A percentile compares a stretch with the other conserved stretches of the same genome.
phyloP scores from a whole-genome alignment of 106 monocot genomes.

The Dioscorea zingiberensis region DNA sequence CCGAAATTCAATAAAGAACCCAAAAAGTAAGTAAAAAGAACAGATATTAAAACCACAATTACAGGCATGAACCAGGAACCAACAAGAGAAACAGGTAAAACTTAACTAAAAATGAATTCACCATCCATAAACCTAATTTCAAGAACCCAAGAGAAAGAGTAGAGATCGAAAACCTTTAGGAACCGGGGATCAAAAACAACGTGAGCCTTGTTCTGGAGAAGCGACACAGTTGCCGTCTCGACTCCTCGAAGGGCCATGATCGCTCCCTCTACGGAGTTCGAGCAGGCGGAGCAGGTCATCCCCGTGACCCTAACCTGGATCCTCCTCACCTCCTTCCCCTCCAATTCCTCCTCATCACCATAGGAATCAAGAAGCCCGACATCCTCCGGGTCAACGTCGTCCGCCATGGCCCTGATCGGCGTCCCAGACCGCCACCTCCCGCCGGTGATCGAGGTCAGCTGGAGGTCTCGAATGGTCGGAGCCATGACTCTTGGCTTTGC shows the following conservation, averaged over 20 bases:
- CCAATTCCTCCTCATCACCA: conserved; percentile 32
- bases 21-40: no score
- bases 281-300: conserved; percentile 84
- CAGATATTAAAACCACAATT: no score
- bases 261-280: conserved; percentile 53
- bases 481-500: no score
- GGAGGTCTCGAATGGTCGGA: conserved; percentile 12
- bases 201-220: conserved; percentile 62
- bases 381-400: conserved; percentile 42
- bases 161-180: conserved; percentile 28
- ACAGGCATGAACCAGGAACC: no score
- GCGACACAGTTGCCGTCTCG: conserved; percentile 40
- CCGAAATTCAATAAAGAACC: no score
- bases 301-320: conserved; percentile 51
- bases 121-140: neutral
- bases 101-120: neutral
- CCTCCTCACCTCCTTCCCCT: conserved; percentile 5
- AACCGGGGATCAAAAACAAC: conserved; percentile 61
- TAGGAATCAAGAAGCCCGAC: conserved; percentile 58
- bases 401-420: no score
- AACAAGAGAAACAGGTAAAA: neutral
- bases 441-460: conserved; percentile 27
- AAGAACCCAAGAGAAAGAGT: neutral
- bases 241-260: conserved; percentile 35
- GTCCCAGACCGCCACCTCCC: no score